Evolutionary conservation across 2,329 filamentous ascomycete species (phyloP).

Genomic region (Monilinia fructicola): DNA sequence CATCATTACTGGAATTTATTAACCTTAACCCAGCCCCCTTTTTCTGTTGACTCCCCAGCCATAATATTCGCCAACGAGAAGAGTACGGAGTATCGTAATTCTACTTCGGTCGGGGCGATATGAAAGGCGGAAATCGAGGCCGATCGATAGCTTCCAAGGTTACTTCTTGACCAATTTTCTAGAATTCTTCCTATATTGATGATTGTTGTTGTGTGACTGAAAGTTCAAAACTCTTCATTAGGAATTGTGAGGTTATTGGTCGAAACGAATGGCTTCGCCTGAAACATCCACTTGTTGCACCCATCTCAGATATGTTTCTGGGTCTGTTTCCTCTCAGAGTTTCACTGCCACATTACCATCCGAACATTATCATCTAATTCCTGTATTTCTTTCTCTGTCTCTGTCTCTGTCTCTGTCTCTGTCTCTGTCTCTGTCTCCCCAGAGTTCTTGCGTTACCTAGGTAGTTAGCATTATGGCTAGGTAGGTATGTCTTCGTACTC

Average conservation of each 20-base stretch:
- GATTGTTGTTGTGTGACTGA: not conserved
- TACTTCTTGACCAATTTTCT: not conserved
- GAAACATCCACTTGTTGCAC: slow-evolving; percentile 12
- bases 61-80: slow-evolving; percentile 4
- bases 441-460: not conserved
- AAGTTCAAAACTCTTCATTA: too few species aligned
- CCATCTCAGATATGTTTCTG: slow-evolving; percentile 13
- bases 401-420: too few species aligned
- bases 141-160: not conserved
- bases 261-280: slow-evolving; percentile 15
- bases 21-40: slow-evolving; percentile 5
- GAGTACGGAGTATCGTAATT: too few species aligned
- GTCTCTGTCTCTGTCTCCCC: not conserved
- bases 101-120: not conserved
- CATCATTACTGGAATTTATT: not conserved
- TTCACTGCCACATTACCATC: slow-evolving; percentile 11
- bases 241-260: not conserved
- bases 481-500: not conserved
- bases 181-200: not conserved
- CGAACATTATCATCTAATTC: too few species aligned
- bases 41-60: slow-evolving; percentile 1
- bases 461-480: too few species aligned
- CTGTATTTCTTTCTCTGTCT: too few species aligned
- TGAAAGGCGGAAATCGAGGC: slow-evolving; percentile 12
- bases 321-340: not conserved